Base-by-base conservation (phyloP, 257 asterid species). In the Verbascum thapsus region DNA sequence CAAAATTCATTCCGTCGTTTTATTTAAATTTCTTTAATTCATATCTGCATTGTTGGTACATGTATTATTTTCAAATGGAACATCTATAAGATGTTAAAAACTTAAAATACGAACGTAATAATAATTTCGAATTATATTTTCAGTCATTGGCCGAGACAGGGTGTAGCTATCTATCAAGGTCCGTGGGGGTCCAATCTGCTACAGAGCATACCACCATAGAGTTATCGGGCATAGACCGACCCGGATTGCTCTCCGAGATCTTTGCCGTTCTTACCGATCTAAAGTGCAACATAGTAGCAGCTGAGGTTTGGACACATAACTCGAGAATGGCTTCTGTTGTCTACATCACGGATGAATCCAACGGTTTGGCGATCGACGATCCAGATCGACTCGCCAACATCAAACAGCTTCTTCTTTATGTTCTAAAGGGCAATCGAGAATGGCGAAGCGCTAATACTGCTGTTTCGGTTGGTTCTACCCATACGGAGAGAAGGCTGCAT, bases 241-340 rank as follows among this genome's bases (percentile, higher is more conserved):
- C 96, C 0, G 98, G 98, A 50, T 61, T 88, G 72, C 89, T 91
- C 49, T 91, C 98, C 0, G 96, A 86, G 68, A 72, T 88, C 54
- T 88, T 82, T 68, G 98, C 98, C 0, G 86, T 91, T 69, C 95
- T 91, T 44, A 60, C 94, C 0, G 91, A 88, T 67, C 88, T 77
- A 3, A 91, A 84, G 58, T 88, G 94, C 19, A 91, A 88, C 26
- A 81, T 88, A 30, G 95, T 78, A 8, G 90, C 91, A 10, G 91
- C 95, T 0, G 96, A 91, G 81, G 96, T 88, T 3, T 91, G 98
- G 98, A 91, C 98, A 11, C 98, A 91, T 50, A 88, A 88, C 67
- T 76, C 94, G 10, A 78, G 98, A 75, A 81, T 88, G 88, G 98
- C 98, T 3, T 81, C 96, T 0, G 85, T 91, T 10, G 80, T 88